These are phyloP conservation scores for Coemansia sp. DNA, from an alignment of 192 early-diverging fungal species.

Conservation along the genomic window DNA sequence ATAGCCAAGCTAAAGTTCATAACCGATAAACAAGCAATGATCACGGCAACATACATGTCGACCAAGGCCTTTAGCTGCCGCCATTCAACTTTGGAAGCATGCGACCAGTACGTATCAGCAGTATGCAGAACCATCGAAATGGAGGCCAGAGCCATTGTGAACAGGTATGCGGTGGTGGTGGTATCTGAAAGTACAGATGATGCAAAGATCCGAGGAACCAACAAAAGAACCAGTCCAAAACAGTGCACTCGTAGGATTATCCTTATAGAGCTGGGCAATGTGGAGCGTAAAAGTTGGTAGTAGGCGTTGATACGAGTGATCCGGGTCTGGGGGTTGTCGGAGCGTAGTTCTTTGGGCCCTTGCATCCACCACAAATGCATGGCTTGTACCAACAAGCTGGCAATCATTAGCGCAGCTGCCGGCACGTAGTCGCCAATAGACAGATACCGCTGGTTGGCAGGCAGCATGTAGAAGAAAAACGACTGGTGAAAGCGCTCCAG, in stretches of 20 bases:
- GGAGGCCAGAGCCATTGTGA: constrained; percentile 28
- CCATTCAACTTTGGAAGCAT: constrained; percentile 47
- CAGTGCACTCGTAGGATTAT: constrained; percentile 45
- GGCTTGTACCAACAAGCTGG: constrained; percentile 68
- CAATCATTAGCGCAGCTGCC: constrained; percentile 74
- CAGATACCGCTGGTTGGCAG: constrained; percentile 71
- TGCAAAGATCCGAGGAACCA: constrained; percentile 21
- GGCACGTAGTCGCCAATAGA: constrained; percentile 90
- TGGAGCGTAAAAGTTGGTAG: constrained; percentile 36
- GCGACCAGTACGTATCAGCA: constrained; percentile 57
- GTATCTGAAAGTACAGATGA: constrained; percentile 19
- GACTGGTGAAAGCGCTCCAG: constrained; percentile 94
- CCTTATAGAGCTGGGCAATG: constrained; percentile 26
- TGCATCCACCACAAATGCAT: constrained; percentile 57
- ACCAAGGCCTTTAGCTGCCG: constrained; percentile 45
- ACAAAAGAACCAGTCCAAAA: constrained; percentile 40
- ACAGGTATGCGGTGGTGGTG: constrained; percentile 30
- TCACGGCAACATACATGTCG: constrained; percentile 54
- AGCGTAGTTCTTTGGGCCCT: constrained; percentile 32
- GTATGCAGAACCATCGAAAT: constrained; percentile 56
- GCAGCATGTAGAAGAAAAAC: constrained; percentile 95
- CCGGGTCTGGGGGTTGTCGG: constrained; percentile 34
- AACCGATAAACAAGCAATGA: constrained; percentile 63
- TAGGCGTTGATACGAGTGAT: constrained; percentile 42
- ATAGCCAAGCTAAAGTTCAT: constrained; percentile 74